Evolutionary conservation across 768 basidiomycete species (phyloP).

Genomic region (Trametes gibbosa): DNA sequence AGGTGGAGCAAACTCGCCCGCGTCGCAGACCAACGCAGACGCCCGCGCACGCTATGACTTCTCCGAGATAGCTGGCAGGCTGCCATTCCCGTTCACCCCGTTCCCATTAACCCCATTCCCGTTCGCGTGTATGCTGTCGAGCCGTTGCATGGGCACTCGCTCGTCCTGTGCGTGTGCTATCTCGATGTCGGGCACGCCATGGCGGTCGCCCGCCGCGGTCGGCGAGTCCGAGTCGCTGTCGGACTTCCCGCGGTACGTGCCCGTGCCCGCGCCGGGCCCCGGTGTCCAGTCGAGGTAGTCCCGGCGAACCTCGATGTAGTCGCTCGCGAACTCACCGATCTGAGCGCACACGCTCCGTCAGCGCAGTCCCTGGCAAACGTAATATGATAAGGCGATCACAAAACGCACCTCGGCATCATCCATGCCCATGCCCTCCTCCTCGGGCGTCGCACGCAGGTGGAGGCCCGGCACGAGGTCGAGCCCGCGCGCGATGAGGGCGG

Average conservation of each 20-base stretch:
- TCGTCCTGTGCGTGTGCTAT: neutral
- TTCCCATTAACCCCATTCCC: too few species aligned
- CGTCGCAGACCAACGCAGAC: neutral
- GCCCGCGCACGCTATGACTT: constrained; percentile 13
- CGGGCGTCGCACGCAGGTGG: constrained; percentile 60
- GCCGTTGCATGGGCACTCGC: neutral
- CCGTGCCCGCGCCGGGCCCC: too few species aligned
- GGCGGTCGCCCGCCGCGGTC: constrained; percentile 31
- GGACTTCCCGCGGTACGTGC: constrained; percentile 18
- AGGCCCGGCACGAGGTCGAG: constrained; percentile 83
- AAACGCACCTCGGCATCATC: constrained; percentile 72
- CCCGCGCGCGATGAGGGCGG: constrained; percentile 72
- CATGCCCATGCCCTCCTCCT: constrained; percentile 74
- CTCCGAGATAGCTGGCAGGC: constrained; percentile 11
- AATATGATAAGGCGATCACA: too few species aligned
- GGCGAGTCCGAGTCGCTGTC: constrained; percentile 11
- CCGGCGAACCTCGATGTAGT: constrained; percentile 60
- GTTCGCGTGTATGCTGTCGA: neutral
- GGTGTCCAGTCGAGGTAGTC: constrained; percentile 58
- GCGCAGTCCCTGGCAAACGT: neutral
- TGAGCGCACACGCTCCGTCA: constrained; percentile 36
- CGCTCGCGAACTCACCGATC: constrained; percentile 52
- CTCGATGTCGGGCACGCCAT: constrained; percentile 25
- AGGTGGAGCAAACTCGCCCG: neutral
- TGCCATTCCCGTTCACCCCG: too few species aligned